Evolutionary conservation across 805 yeast species (phyloP).

Genomic region (Yamadazyma paraphyllophila): DNA sequence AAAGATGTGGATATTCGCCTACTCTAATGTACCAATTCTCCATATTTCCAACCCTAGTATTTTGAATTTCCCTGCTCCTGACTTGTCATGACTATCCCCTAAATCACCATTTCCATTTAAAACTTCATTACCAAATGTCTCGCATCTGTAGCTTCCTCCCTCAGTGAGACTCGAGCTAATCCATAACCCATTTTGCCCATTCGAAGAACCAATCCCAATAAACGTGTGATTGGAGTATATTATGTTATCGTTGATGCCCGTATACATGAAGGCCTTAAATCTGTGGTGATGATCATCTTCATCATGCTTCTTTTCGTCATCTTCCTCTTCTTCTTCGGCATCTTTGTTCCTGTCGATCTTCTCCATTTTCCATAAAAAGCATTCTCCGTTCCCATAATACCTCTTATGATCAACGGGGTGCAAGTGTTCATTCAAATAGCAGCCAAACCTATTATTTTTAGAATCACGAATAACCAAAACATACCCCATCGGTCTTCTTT

Average conservation of each 20-base stretch:
- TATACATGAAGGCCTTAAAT: slow-evolving; percentile 80
- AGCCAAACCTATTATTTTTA: slow-evolving; percentile 67
- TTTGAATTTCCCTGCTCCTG: slow-evolving; percentile 53
- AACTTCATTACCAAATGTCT: slow-evolving; percentile 88
- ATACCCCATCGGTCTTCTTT: slow-evolving; percentile 58
- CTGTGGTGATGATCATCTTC: slow-evolving; percentile 20
- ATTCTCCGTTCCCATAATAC: slow-evolving; percentile 92
- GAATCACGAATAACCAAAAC: slow-evolving; percentile 70
- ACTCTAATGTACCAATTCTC: slow-evolving; percentile 54
- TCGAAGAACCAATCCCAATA: slow-evolving; percentile 86
- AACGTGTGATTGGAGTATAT: slow-evolving; percentile 77
- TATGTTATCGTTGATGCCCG: slow-evolving; percentile 83
- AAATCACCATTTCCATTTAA: slow-evolving; percentile 32
- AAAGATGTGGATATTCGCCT: neutral
- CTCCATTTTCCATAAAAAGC: slow-evolving; percentile 85
- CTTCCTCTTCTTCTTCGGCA: neutral
- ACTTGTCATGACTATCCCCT: slow-evolving; percentile 7
- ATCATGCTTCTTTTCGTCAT: neutral
- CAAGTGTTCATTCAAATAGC: slow-evolving; percentile 70
- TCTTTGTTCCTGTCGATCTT: slow-evolving; percentile 10
- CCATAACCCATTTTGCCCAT: slow-evolving; percentile 92
- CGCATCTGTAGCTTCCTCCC: slow-evolving; percentile 78
- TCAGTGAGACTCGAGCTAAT: slow-evolving; percentile 67
- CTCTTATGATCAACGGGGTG: slow-evolving; percentile 69
- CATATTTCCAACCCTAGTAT: slow-evolving; percentile 82